Base-by-base conservation (phyloP, 257 asterid species). In the Salvia hispanica region DNA sequence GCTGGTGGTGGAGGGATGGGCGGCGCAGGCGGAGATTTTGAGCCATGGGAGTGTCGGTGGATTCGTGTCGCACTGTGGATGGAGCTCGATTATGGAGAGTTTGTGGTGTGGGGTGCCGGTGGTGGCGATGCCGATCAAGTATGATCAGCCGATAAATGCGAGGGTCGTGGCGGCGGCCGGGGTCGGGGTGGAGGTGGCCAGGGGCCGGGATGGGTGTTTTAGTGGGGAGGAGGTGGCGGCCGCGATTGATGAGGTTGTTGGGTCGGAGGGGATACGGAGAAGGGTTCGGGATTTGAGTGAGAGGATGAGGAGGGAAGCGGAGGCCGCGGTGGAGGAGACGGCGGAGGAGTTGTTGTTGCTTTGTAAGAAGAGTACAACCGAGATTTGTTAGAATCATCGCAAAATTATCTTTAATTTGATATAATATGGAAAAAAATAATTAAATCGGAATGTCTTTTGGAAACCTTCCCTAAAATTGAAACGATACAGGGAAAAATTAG, bases 11-110 rank as follows among this genome's bases (percentile, higher is more conserved):
- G 58, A 60, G 13, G 67, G 70, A 13, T 81, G 83, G 85, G 80
- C 67, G n/a, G 77, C 83, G 21, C 81, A 75, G 37, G 65, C 70
- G 0, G 40, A 43, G 45, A 78, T 81, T 21, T 57, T 78, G 5
- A 60, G 39, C 31, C 81, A 75, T 66, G 11, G 71, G 0, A 81
- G 67, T 39, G 60, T 53, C 11, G 78, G 77, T 15, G 80, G 74
- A 16, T 81, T 77, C 25, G 56, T 72, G 54, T 74, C 81, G 7
- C 83, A 81, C 9, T 81, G 81, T 45, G 83, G 83, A 9, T 78
- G 85, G 81, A 75, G 79, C 62, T 64, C 70, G 45, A 6, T 15
- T 5, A 64, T 64, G 70, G 70, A 64, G 48, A 50, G 70, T 8
- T 9, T 64, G 59, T 71, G 69, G 33, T 42, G 31, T 46, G 85